Evolutionary conservation across 306 rosid species (phyloP), one percentile per base, ranked within the genome.

Genomic region (Ziziphus jujuba): DNA sequence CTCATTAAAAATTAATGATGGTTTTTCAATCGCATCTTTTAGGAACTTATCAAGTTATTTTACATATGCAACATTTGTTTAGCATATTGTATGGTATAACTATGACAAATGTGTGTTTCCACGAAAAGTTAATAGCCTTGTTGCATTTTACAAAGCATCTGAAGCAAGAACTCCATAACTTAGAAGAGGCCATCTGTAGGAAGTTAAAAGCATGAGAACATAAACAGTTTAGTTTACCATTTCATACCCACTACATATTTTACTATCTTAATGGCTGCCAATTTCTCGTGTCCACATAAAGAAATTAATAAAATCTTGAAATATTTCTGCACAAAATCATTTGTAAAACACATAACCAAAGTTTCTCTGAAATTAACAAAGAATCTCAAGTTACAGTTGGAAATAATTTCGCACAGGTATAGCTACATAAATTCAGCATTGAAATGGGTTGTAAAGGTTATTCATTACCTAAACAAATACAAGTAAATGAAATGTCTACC

Each of bases 401-500:
- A 61, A 38, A 38, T 20, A 28, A 14, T 5, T 28, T 45, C 51
- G 34, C 65, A 17, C 11, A 34, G 3, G 34, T 25, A 40, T n/a
- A 40, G 57, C 24, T 22, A 25, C 57, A 43, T 52, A 24, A 4
- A 54, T 28, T 24, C 15, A 17, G 36, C n/a, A 48, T 43, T 44
- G 19, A 9, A 40, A 43, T 20, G 53, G 40, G 3, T 61, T 19
- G 21, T 61, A 53, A 49, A 21, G 71, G 20, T 49, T 24, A 36
- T 19, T 22, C 24, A 63, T 21, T n/a, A 25, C n/a, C 52, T 1
- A 50, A 51, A 65, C 69, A 74, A 75, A 40, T 13, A 45, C 50
- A 36, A 60, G 47, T 8, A 60, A 23, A 73, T 51, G 35, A 81
- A 63, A 72, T 67, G 68, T 88, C 59, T 84, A 93, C 98, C 28